Conservation (phyloP, 495 filamentous ascomycete genomes). For the Tuber microsphaerosporum region DNA sequence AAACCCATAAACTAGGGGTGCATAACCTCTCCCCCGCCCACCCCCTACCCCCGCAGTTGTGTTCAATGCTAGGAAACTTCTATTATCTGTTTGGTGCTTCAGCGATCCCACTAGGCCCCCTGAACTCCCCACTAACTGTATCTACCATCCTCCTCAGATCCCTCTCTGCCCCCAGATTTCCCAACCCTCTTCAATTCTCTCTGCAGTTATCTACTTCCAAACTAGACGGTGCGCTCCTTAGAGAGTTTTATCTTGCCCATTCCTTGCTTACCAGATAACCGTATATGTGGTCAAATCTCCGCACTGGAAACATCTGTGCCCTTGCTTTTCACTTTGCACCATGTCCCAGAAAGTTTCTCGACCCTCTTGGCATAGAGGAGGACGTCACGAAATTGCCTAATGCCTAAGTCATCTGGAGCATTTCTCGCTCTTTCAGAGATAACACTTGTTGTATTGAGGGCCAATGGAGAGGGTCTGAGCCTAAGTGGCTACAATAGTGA, state of each 20-base stretch:
- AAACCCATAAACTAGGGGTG: neutral
- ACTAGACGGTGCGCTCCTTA: no score
- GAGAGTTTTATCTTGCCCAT: no score
- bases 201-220: no score
- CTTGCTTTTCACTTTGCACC: neutral
- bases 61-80: neutral
- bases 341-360: neutral
- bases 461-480: neutral
- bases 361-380: neutral
- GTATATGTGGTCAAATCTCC: no score
- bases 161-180: neutral
- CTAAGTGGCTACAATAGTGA: neutral
- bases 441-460: neutral
- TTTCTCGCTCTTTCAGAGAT: neutral
- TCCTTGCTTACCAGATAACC: no score
- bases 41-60: neutral
- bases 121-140: neutral
- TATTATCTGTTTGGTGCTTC: neutral
- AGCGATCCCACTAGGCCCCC: neutral
- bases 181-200: neutral
- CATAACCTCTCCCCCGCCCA: neutral
- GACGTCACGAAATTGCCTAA: neutral
- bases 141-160: neutral
- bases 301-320: no score
- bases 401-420: neutral